Evolutionary conservation across 805 yeast genomes (phyloP), one percentile per base, ranked within the genome.

Genomic region (Teunomyces aglyptinius): DNA sequence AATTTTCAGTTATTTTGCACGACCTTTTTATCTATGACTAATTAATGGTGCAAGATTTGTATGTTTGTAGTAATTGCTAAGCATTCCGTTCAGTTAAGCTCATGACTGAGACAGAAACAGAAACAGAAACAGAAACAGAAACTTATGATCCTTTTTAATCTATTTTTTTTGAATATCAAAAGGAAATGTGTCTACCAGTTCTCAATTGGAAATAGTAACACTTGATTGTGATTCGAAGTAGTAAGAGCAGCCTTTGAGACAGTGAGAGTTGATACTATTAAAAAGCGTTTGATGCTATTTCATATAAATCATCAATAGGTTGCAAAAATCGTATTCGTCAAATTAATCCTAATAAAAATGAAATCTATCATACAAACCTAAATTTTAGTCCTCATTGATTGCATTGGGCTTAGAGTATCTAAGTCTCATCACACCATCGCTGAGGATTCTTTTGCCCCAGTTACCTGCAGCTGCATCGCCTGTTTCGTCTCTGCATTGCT

Each of bases 401-500:
- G 62, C 74, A 48, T 70, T 71, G n/a, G 69, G 61, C 51, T 62
- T 61, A 24, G 75, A 68, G 52, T 65, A 69, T 43, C 59, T 64
- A 45, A 72, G 58, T 47, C 71, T 60, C 75, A 71, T 70, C 5
- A 71, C 76, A 7, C 84, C 83, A 49, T 79, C 78, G 45, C 82
- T 77, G 45, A 85, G 70, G 20, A 85, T 72, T 50, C 92, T 76
- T 60, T 81, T 81, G 61, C 96, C 96, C 97, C 97, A 90, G 41
- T 73, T 77, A 46, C 96, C 92, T 20, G 96, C 96, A 18, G 97
- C 96, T 10, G 90, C 81, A 56, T 86, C 94, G 36, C 96, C 96
- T 2, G 97, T 91, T 63, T 91, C 97, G 68, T 91, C 97, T 64
- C 97, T 80, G 56, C 97, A 92, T 66, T 92, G 97, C 65, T 90